Evolutionary conservation across 2,329 filamentous ascomycete species (phyloP), one percentile per base, ranked within the genome.

Genomic region (Helotiales sp.): DNA sequence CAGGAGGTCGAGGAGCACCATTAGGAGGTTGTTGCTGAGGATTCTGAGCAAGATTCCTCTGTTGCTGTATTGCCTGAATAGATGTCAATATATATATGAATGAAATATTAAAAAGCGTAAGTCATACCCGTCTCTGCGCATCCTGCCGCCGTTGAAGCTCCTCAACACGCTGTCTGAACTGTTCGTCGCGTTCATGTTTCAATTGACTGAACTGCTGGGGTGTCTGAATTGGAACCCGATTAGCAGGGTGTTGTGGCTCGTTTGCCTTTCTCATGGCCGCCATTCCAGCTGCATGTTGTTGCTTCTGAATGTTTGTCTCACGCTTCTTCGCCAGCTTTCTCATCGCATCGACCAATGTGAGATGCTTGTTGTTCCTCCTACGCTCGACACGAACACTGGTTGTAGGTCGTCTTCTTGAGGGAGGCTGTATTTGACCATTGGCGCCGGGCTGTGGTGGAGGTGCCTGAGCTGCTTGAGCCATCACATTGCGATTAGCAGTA

Each of bases 311-410:
- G 25, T 85, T 82, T 10, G 89, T 89, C 75, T 99, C 95, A 25
- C 93, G 85, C 75, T 97, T 98, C 79, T 96, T 96, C 0, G 93
- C 93, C 48, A 96, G 74, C 72, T 98, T 99, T 40, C 93, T 85
- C 91, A 98, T 97, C 2, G 90, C 90, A 74, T 98, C 93, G 65
- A 99, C 87, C 67, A 98, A 81, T 46, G 89, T 90, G 57, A 98
- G 78, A 69, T 97, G 91, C 69, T 92, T 91, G 62, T 92, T 90
- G 63, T 91, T 91, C 63, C 91, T 87, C 55, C 93, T 85, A 61
- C 93, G 85, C 69, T 98, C 93, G 5, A 99, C 93, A 52, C 91
- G 83, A 30, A 95, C 77, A 2, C 93, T 93, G 0, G 88, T 86
- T 0, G 91, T 96, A 27, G 88, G 84, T 61, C 91, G 82, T 57